phyloP scores from a whole-genome alignment of 345 rosid genomes.

The Psidium friedrichsthalianum region DNA sequence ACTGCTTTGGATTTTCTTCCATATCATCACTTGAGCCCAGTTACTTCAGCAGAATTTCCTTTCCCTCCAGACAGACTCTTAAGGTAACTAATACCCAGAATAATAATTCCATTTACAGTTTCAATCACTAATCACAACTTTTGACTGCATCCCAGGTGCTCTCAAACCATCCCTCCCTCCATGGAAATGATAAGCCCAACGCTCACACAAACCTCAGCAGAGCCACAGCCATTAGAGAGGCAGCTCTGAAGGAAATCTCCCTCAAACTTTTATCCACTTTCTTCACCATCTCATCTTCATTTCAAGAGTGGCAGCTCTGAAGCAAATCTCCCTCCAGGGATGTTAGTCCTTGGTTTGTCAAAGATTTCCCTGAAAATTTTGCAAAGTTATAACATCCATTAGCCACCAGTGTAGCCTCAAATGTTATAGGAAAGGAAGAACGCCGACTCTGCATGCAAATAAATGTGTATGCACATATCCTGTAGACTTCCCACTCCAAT shows the following conservation, averaged over 20 bases:
- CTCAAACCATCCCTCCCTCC: background rate
- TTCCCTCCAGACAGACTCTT: background rate
- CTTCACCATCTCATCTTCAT: conserved; percentile 48
- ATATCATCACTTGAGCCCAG: background rate
- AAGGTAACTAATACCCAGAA: background rate
- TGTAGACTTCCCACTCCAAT: background rate
- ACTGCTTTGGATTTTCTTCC: background rate
- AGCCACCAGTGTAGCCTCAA: too few relatives aligned
- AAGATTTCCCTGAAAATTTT: conserved; percentile 19
- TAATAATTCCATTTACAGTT: background rate
- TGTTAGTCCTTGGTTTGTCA: conserved; percentile 8
- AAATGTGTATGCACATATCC: background rate
- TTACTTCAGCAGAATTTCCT: background rate
- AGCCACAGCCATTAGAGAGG: conserved; percentile 42
- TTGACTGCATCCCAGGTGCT: background rate
- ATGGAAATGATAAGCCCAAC: background rate
- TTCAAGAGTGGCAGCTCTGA: conserved; percentile 6
- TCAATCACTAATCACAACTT: background rate
- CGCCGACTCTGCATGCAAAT: too few relatives aligned
- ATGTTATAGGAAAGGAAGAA: too few relatives aligned
- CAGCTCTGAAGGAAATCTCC: conserved; percentile 66
- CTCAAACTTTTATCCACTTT: conserved; percentile 47
- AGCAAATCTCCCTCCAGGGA: background rate
- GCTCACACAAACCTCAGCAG: conserved; percentile 38
- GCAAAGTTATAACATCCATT: background rate